Base-by-base conservation (phyloP, 495 filamentous ascomycete species). In the Daldinia grandis region DNA sequence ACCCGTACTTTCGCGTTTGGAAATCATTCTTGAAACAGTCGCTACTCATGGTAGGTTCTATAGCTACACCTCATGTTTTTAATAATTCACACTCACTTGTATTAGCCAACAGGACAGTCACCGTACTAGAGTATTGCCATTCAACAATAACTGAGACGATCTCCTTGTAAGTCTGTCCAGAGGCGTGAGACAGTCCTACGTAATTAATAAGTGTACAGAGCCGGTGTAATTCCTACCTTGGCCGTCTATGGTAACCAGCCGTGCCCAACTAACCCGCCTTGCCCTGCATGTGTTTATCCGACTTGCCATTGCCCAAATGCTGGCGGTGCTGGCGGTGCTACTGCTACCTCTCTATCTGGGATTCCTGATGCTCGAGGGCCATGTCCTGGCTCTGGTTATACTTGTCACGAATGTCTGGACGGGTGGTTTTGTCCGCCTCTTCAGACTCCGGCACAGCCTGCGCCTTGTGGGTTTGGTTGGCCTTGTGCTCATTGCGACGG, bases 341-440 rank as follows among this genome's bases (percentile, higher is more conserved):
- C 33, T 17, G 27, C 58, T 17, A 75, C 64, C 15, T 30, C 66
- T 44, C 53, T 56, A 17, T 31, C 64, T 14, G 68, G 53, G 42
- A 62, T 59, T 33, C 62, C 19, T 28, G 66, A 69, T 14, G 56
- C 57, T 35, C 66, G 64, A 33, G 75, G 79, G 2, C 79, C 81
- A 19, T 81, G 79, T 56, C 76, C 78, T 33, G 79, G 76, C 25
- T 56, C 74, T 31, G 78, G 80, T 4, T 82, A 80, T 66, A 80
- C 76, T 27, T 84, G 81, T 50, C 62, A 78, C 30, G 80, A 79
- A 31, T 81, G 80, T 54, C 71, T 75, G 15, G 76, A 80, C 50
- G 81, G 78, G 27, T 82, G 80, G 81, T 83, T 82, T 33, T 83
- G 80, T 53, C 80, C 80, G 47, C 80, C 78, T 12, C 66, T 72